These are phyloP conservation scores for Exophiala sideris DNA, from an alignment of 2,329 filamentous ascomycete genomes.

Conservation along the genomic window DNA sequence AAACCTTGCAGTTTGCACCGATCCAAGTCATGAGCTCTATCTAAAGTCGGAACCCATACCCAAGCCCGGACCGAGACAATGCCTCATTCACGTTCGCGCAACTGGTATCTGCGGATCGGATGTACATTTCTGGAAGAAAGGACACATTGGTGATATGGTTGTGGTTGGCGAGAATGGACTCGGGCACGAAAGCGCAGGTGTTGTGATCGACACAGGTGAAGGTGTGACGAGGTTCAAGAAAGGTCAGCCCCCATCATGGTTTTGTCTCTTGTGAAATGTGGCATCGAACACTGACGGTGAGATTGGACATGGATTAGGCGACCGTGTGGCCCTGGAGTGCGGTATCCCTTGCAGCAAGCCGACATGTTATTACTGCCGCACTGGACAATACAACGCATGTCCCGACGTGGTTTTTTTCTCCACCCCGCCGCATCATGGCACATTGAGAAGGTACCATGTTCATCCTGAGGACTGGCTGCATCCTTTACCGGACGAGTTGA, in stretches of 20 bases:
- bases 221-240: conserved; percentile 52
- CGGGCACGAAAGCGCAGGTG: conserved; percentile 62
- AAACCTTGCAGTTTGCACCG: too few relatives aligned
- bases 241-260: too few relatives aligned
- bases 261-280: too few relatives aligned
- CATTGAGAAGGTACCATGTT: conserved; percentile 59
- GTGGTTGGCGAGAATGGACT: conserved; percentile 63
- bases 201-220: conserved; percentile 57
- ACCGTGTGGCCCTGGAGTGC: conserved; percentile 65
- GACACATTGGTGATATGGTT: conserved; percentile 60
- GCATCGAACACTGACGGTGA: too few relatives aligned
- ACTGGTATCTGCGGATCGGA: conserved; percentile 48
- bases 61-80: too few relatives aligned
- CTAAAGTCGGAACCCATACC: too few relatives aligned
- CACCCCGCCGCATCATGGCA: conserved; percentile 60
- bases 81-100: not conserved
- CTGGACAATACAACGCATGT: conserved; percentile 65
- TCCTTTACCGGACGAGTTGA: conserved; percentile 53
- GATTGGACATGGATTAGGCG: conserved; percentile 40
- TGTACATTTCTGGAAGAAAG: conserved; percentile 66
- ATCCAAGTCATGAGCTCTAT: too few relatives aligned
- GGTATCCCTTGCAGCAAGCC: conserved; percentile 57
- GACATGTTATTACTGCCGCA: conserved; percentile 56
- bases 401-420: conserved; percentile 60
- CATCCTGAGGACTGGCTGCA: conserved; percentile 61